Conservation (phyloP, 2,329 filamentous ascomycete species). For the Pezicula neosporulosa region DNA sequence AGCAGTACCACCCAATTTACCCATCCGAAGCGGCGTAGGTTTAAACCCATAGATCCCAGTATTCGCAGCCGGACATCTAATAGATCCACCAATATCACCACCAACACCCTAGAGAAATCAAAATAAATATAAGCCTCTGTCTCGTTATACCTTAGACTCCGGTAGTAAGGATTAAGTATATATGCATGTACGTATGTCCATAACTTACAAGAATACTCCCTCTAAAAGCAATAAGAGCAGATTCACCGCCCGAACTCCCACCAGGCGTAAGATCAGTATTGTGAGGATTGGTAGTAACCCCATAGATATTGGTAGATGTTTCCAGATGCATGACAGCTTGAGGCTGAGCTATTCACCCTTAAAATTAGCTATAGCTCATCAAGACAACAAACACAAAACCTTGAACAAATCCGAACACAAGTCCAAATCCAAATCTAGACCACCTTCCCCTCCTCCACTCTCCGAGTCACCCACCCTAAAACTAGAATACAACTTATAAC, state of each 20-base stretch:
- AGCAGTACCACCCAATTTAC: neutral
- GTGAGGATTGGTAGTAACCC: conserved; percentile 43
- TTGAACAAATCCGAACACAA: no score
- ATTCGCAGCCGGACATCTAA: conserved; percentile 9
- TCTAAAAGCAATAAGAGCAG: conserved; percentile 37
- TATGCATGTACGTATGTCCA: no score
- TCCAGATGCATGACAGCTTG: conserved; percentile 38
- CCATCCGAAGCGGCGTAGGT: conserved; percentile 6
- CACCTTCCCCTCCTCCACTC: no score
- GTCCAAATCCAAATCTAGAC: no score
- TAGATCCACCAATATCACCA: conserved; percentile 15
- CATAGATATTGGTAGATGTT: conserved; percentile 56
- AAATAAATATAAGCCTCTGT: neutral
- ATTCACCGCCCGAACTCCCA: conserved; percentile 61
- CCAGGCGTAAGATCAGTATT: conserved; percentile 56
- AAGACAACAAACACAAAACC: no score
- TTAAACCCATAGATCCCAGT: conserved; percentile 10
- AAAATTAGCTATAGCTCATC: conserved; percentile 17
- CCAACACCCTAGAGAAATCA: conserved; percentile 8
- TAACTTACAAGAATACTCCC: conserved; percentile 34
- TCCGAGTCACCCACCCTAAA: no score
- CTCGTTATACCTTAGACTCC: no score
- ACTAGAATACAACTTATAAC: no score
- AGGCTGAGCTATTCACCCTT: conserved; percentile 30
- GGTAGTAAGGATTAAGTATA: no score